Percentiles rank a stretch among this genome's conserved stretches.
These are phyloP conservation scores for Malus sylvestris DNA, from an alignment of 306 rosid genomes.

Conservation along the genomic window DNA sequence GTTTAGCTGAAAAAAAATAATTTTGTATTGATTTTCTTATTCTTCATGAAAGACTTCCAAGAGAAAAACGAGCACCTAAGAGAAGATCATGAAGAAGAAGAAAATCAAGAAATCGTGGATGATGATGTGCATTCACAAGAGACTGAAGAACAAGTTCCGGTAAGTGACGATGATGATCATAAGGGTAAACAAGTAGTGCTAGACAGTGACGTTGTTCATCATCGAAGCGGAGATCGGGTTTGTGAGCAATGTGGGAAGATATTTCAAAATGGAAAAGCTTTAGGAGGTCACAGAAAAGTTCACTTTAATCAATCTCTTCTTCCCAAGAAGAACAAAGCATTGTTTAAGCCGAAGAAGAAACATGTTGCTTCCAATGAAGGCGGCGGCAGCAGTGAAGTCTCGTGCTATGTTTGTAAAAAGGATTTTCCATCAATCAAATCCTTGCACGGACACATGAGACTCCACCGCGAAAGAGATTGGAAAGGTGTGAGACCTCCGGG, in stretches of 20 bases:
- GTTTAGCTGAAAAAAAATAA: neutral
- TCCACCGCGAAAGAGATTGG: slow-evolving; percentile 21
- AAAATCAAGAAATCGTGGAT: neutral
- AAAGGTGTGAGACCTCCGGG: slow-evolving; percentile 23
- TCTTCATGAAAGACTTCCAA: neutral
- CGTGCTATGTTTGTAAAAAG: slow-evolving; percentile 15
- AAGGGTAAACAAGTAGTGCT: neutral
- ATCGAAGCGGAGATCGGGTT: neutral
- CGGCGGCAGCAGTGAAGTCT: neutral
- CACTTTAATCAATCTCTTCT: neutral
- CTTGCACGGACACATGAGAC: slow-evolving; percentile 31
- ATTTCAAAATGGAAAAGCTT: slow-evolving; percentile 10
- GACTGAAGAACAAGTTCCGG: neutral
- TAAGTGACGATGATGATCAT: neutral
- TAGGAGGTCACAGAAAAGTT: slow-evolving; percentile 19
- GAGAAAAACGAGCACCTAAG: neutral
- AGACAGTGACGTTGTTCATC: neutral
- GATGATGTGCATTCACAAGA: neutral
- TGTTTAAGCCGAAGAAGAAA: neutral
- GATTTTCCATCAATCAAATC: slow-evolving; percentile 13
- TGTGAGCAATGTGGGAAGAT: slow-evolving; percentile 2
- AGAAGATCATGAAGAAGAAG: neutral
- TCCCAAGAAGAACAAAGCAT: neutral
- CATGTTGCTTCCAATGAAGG: neutral
- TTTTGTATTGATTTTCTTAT: neutral